phyloP scores from a whole-genome alignment of 805 yeast genomes.

The Metschnikowia reukaufii region DNA sequence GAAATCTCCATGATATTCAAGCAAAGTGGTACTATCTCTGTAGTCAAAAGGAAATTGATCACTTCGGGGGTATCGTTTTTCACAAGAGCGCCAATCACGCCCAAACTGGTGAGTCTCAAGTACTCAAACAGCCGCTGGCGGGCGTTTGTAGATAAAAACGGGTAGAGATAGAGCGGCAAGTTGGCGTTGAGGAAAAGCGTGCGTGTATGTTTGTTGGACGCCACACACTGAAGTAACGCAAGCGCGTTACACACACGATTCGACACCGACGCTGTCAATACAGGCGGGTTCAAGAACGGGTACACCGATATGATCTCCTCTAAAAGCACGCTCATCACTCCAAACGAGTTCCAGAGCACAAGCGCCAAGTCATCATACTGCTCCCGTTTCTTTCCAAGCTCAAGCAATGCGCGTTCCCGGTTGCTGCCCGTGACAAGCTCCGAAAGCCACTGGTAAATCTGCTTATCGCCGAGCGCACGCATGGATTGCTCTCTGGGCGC shows the following conservation, averaged over 20 bases:
- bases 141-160: constrained; percentile 88
- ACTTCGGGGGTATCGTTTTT: constrained; percentile 96
- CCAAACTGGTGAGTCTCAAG: constrained; percentile 85
- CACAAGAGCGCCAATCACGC: constrained; percentile 95
- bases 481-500: constrained; percentile 7
- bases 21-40: constrained; percentile 95
- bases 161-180: constrained; percentile 88
- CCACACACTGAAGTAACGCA: constrained; percentile 93
- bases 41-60: constrained; percentile 84
- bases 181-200: constrained; percentile 84
- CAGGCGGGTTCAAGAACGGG: constrained; percentile 86
- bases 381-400: constrained; percentile 90
- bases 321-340: constrained; percentile 88
- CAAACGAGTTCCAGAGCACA: constrained; percentile 93
- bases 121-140: constrained; percentile 93
- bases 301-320: constrained; percentile 90
- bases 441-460: constrained; percentile 85
- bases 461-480: constrained; percentile 57
- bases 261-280: constrained; percentile 78
- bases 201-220: constrained; percentile 90
- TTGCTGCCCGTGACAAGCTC: constrained; percentile 89
- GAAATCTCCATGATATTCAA: constrained; percentile 93
- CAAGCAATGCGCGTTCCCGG: constrained; percentile 89
- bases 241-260: constrained; percentile 95
- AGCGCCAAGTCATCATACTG: constrained; percentile 91